Evolutionary conservation across 805 yeast genomes (phyloP).

Genomic region (Teunomyces gatunensis): DNA sequence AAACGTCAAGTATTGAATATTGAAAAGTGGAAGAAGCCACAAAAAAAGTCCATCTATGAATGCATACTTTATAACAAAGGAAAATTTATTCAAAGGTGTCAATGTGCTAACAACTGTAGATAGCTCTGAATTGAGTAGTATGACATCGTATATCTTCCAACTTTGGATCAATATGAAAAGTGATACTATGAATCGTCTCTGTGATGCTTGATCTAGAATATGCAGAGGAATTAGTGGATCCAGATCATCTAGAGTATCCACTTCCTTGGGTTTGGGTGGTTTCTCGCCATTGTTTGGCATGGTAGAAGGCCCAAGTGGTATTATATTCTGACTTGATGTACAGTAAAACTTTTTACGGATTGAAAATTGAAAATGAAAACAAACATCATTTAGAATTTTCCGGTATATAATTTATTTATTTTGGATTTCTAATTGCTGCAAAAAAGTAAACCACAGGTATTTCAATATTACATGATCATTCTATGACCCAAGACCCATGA

Average conservation of each 20-base stretch:
- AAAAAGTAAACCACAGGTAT: background rate
- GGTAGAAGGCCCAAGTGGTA: background rate
- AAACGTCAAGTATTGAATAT: constrained; percentile 73
- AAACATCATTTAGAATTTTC: background rate
- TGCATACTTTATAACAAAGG: constrained; percentile 68
- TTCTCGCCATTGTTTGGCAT: constrained; percentile 1
- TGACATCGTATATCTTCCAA: constrained; percentile 76
- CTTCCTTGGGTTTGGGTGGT: constrained; percentile 5
- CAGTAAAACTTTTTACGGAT: constrained; percentile 1
- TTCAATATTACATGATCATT: constrained; percentile 5
- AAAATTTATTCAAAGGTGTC: constrained; percentile 46
- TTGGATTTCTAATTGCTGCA: background rate
- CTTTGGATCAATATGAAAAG: constrained; percentile 74
- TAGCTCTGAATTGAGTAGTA: constrained; percentile 50
- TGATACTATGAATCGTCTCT: constrained; percentile 64
- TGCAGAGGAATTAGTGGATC: constrained; percentile 55
- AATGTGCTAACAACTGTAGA: constrained; percentile 30
- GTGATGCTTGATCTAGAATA: constrained; percentile 71
- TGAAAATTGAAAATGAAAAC: constrained; percentile 2
- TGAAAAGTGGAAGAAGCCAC: constrained; percentile 68
- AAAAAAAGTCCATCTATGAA: constrained; percentile 69
- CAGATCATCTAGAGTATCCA: background rate
- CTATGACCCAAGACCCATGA: constrained; percentile 65
- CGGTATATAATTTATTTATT: background rate
- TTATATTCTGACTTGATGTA: background rate